A percentile compares a stretch with the other conserved stretches of the same genome.
These are phyloP conservation scores for Starmerella stigmatis DNA, from an alignment of 805 yeast species.

Conservation along the genomic window DNA sequence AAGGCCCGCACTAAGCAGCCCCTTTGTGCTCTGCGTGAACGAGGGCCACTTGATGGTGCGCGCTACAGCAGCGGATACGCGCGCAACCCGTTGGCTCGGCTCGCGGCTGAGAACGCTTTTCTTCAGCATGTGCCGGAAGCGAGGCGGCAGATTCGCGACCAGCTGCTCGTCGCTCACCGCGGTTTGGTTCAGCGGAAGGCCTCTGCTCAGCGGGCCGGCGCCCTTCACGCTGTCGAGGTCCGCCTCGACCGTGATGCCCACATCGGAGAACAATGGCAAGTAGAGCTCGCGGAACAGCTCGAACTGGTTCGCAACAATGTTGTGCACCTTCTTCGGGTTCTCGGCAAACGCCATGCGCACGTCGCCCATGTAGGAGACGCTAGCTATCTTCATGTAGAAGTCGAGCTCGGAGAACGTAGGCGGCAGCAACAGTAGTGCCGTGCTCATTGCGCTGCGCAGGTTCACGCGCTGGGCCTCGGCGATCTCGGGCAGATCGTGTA, in stretches of 20 bases:
- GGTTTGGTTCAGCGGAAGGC: slow-evolving; percentile 28
- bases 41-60: slow-evolving; percentile 62
- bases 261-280: slow-evolving; percentile 45
- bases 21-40: slow-evolving; percentile 65
- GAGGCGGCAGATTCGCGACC: slow-evolving; percentile 40
- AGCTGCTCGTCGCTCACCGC: slow-evolving; percentile 34
- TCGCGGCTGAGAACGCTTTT: slow-evolving; percentile 16
- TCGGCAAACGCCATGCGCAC: slow-evolving; percentile 81
- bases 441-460: slow-evolving; percentile 62
- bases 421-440: slow-evolving; percentile 49
- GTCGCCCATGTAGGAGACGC: slow-evolving; percentile 81
- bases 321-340: slow-evolving; percentile 75
- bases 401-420: slow-evolving; percentile 44
- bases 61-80: slow-evolving; percentile 37
- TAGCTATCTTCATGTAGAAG: slow-evolving; percentile 66
- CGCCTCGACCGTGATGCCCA: slow-evolving; percentile 31
- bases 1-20: slow-evolving; percentile 75
- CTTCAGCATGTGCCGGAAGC: slow-evolving; percentile 39
- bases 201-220: slow-evolving; percentile 26
- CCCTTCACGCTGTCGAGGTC: slow-evolving; percentile 2
- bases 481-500: slow-evolving; percentile 37
- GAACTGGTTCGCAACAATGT: slow-evolving; percentile 73
- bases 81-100: slow-evolving; percentile 27
- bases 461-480: slow-evolving; percentile 40
- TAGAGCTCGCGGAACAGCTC: slow-evolving; percentile 61